Base-by-base conservation (phyloP, 768 basidiomycete genomes). In the Coprinellus aureogranulatus region DNA sequence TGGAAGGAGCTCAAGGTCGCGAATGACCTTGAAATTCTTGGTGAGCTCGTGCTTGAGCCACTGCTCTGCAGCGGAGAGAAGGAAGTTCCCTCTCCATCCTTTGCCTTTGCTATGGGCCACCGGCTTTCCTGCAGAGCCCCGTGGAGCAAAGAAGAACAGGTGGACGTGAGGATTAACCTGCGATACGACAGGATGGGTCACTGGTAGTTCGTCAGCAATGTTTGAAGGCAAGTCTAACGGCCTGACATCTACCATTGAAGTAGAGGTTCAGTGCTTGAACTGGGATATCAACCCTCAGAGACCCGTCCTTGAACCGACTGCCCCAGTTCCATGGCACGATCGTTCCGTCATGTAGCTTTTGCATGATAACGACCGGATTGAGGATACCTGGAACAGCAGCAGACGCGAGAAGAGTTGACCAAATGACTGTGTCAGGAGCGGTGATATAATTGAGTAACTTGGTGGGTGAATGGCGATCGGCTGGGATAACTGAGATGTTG, bases 11-110 rank as follows among this genome's bases (percentile, higher is more conserved):
- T 99, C 97, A 1, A 99, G 81, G 69, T 98, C 97, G 41, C 97
- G 88, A 58, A 99, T 99, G 51, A 98, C 91, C 75, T 92, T 94
- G 81, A 96, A 95, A 67, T 98, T 97, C 78, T 98, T 98, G 3
- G 93, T 91, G 12, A 99, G 76, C 68, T 98, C 96, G 42, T 97
- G 83, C 69, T 98, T 98, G 59, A 97, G 78, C 85, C 91, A 94
- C 63, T 96, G 94, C 69, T 98, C 94, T 3, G 89, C 88, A 1
- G 94, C 94, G 2, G 92, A 94, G 10, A 98, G 74, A 20, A 98
- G 65, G 69, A 94, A 98, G 48, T 97, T 97, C 48, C 95, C 97
- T 67, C 96, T 77, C 97, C 96, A 98, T 1, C 95, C 91, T 84
- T 92, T 96, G 40, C 92, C 93, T 70, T 91, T 94, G 10, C 93